Conservation (phyloP, 768 basidiomycete species). For the Paxillus involutus region DNA sequence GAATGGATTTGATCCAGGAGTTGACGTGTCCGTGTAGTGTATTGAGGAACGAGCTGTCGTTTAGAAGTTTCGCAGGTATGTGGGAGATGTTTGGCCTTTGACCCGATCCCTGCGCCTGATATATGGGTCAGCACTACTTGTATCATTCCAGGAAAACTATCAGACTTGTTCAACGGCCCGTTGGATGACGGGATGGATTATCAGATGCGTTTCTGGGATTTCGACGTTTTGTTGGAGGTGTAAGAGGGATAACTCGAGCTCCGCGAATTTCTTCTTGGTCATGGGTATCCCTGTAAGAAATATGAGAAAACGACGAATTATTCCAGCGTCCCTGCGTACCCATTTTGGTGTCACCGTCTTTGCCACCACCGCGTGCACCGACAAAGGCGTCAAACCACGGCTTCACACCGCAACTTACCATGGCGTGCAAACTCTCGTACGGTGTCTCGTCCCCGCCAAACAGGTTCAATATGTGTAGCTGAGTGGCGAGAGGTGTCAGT, state of each 20-base stretch:
- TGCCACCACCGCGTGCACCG: constrained; percentile 72
- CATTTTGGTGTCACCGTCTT: constrained; percentile 82
- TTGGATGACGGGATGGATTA: constrained; percentile 88
- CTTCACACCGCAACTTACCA: constrained; percentile 94
- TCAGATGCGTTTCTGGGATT: constrained; percentile 93
- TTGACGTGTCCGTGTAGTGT: constrained; percentile 92
- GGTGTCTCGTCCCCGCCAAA: constrained; percentile 88
- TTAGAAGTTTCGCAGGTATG: constrained; percentile 70
- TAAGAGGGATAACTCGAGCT: constrained; percentile 89
- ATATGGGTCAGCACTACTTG: constrained; percentile 28
- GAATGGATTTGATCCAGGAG: constrained; percentile 97
- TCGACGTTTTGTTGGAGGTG: constrained; percentile 99
- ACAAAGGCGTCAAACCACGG: constrained; percentile 99
- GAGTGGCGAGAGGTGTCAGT: constrained; percentile 72
- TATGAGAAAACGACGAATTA: constrained; percentile 3
- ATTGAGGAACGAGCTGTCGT: constrained; percentile 91
- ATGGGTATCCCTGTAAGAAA: constrained; percentile 75
- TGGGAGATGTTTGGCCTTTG: constrained; percentile 73
- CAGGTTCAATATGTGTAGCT: constrained; percentile 90
- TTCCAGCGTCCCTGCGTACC: constrained; percentile 41
- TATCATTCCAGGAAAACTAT: constrained; percentile 13
- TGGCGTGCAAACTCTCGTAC: constrained; percentile 92
- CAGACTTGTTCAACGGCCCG: constrained; percentile 77
- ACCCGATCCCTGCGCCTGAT: constrained; percentile 46
- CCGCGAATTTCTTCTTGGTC: constrained; percentile 99